Percentiles rank a stretch among this genome's conserved stretches.
Evolutionary conservation across 805 yeast species (phyloP).

Genomic region (Pichia ethanolica): DNA sequence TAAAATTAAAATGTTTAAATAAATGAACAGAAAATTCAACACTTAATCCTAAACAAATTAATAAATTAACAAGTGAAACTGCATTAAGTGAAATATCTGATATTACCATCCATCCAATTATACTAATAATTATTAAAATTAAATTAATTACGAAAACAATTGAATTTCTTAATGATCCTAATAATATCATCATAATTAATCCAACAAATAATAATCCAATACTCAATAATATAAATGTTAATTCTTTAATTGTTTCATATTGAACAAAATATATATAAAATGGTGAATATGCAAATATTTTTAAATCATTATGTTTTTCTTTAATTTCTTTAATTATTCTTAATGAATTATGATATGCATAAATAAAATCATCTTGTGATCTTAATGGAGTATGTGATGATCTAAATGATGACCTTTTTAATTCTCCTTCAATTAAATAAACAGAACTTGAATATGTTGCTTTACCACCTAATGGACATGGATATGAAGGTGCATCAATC

Average conservation of each 20-base stretch:
- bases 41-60: constrained; percentile 89
- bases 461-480: constrained; percentile 92
- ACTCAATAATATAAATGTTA: constrained; percentile 47
- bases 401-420: constrained; percentile 64
- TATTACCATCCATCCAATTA: constrained; percentile 73
- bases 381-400: constrained; percentile 72
- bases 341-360: constrained; percentile 65
- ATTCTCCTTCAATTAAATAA: constrained; percentile 26
- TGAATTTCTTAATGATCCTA: constrained; percentile 65
- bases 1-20: constrained; percentile 61
- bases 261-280: constrained; percentile 92
- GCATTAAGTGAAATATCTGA: constrained; percentile 81
- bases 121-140: constrained; percentile 54
- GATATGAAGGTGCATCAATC: constrained; percentile 76
- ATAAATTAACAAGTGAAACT: constrained; percentile 76
- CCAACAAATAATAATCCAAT: constrained; percentile 47
- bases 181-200: constrained; percentile 42
- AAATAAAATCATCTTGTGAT: constrained; percentile 78
- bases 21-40: constrained; percentile 92
- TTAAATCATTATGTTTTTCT: constrained; percentile 29
- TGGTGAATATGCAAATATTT: constrained; percentile 84
- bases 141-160: constrained; percentile 51
- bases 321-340: constrained; percentile 56
- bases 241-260: constrained; percentile 56
- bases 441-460: constrained; percentile 77